Conservation (phyloP, 148 eudicot genomes). For the Dianthus caryophyllus region DNA sequence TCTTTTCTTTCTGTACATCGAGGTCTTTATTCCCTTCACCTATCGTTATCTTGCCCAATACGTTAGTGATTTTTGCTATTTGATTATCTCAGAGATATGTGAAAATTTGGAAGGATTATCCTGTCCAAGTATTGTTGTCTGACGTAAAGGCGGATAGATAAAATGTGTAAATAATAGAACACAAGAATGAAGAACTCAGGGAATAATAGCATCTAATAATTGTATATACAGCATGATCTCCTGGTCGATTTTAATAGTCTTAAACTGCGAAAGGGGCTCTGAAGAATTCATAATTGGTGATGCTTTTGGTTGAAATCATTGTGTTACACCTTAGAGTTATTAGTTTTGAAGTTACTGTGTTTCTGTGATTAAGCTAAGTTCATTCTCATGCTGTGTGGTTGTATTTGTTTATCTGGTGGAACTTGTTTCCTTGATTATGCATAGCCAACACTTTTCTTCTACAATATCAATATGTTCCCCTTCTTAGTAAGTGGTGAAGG, state of each 20-base stretch:
- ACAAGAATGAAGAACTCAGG: neutral
- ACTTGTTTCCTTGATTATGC: neutral
- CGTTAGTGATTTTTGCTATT: neutral
- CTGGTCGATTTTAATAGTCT: neutral
- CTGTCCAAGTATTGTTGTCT: neutral
- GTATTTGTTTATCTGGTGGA: neutral
- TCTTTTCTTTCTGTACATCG: neutral
- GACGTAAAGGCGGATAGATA: neutral
- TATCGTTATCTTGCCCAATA: neutral
- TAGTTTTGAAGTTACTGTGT: neutral
- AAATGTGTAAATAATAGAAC: neutral
- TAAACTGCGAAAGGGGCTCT: neutral
- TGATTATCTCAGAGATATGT: neutral
- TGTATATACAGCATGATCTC: neutral
- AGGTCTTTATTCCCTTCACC: neutral
- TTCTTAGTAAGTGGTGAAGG: neutral
- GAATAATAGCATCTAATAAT: neutral
- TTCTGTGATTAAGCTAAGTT: neutral
- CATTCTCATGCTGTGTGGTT: neutral
- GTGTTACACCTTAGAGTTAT: neutral
- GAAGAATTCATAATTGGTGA: neutral
- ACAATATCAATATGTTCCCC: neutral
- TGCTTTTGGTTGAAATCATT: neutral
- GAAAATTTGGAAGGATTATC: neutral
- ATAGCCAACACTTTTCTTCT: neutral